These are phyloP conservation scores for Psidium guajava DNA, from an alignment of 345 rosid genomes.

Conservation along the genomic window DNA sequence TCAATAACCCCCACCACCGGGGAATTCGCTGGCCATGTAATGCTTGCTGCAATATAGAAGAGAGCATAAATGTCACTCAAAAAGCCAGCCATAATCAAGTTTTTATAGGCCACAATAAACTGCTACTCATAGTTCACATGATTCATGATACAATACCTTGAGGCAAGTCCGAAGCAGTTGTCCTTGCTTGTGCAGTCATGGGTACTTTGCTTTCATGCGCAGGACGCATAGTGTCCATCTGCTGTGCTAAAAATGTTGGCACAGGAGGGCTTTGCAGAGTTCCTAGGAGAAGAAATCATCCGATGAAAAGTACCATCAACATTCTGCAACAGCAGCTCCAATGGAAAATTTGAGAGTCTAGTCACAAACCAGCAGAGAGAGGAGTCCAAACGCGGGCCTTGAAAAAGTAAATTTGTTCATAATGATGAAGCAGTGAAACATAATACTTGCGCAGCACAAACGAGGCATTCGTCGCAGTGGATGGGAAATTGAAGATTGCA, in stretches of 20 bases:
- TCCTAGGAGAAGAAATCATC: constrained; percentile 27
- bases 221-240: constrained; percentile 19
- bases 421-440: constrained; percentile 62
- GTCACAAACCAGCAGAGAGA: constrained; percentile 32
- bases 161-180: constrained; percentile 17
- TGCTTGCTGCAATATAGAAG: constrained; percentile 7
- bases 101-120: not conserved
- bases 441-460: constrained; percentile 91
- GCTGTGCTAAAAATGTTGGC: constrained; percentile 27
- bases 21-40: constrained; percentile 28
- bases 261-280: constrained; percentile 25
- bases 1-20: constrained; percentile 76
- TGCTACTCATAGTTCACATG: not conserved
- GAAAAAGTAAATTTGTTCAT: constrained; percentile 73
- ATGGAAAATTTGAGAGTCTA: not conserved
- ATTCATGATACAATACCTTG: constrained; percentile 33
- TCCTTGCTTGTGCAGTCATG: constrained; percentile 30
- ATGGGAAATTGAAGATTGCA: constrained; percentile 88
- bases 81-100: not conserved
- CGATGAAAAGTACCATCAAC: not conserved
- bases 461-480: constrained; percentile 96
- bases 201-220: constrained; percentile 35
- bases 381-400: constrained; percentile 42
- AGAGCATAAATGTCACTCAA: not conserved
- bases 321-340: not conserved